Conservation (phyloP, 2,329 filamentous ascomycete genomes). For the Alternaria burnsii region DNA sequence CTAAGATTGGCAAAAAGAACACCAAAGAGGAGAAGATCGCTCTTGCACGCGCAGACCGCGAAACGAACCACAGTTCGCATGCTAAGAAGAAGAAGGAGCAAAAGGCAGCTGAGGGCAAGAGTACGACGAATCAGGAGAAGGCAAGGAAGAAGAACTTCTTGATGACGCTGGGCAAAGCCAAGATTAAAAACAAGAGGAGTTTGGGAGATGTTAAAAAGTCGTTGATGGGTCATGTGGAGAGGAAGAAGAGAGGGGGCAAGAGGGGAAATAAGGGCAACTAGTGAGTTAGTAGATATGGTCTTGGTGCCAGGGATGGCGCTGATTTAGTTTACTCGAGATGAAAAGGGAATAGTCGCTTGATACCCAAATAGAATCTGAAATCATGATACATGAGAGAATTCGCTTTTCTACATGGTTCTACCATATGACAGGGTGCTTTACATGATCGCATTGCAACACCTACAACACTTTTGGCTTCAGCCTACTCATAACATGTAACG, state of each 20-base stretch:
- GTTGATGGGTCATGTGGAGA: constrained; percentile 80
- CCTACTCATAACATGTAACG: background rate
- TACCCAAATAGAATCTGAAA: constrained; percentile 4
- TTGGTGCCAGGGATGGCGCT: background rate
- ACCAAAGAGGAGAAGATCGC: constrained; percentile 91
- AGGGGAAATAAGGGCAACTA: constrained; percentile 69
- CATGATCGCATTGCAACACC: background rate
- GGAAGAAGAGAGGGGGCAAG: constrained; percentile 84
- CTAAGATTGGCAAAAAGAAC: constrained; percentile 76
- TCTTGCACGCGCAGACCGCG: constrained; percentile 82
- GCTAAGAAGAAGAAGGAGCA: constrained; percentile 84
- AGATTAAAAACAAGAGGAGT: constrained; percentile 94
- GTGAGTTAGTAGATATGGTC: background rate
- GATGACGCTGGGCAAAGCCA: constrained; percentile 97
- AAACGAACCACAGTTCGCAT: constrained; percentile 84
- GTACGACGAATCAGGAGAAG: constrained; percentile 97
- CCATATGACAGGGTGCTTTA: no score
- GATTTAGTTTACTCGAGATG: background rate
- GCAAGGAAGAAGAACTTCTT: constrained; percentile 96
- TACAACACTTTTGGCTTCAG: background rate
- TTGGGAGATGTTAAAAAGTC: constrained; percentile 84
- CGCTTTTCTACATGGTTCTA: background rate
- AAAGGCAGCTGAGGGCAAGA: constrained; percentile 90
- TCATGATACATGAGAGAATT: background rate
- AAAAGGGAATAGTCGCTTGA: constrained; percentile 3